Base-by-base conservation (phyloP, 2,329 filamentous ascomycete genomes). In the Hypoxylon sp. region DNA sequence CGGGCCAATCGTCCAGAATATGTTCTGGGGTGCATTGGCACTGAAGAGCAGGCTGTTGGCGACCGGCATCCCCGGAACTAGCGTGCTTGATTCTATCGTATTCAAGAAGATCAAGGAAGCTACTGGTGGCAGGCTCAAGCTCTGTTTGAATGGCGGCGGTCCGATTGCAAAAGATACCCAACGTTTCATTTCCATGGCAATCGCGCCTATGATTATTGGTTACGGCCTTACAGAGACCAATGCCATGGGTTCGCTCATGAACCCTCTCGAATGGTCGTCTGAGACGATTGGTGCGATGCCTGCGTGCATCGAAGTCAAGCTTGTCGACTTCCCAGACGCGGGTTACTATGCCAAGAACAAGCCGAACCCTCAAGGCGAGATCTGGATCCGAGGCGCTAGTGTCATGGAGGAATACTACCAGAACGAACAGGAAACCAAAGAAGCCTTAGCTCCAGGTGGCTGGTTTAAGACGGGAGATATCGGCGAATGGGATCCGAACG, bases 71-170 rank as follows among this genome's bases (percentile, higher is more conserved):
- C 88, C 88, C 1, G 91, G 91, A 58, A 84, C 87, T 22, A 87
- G 86, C 59, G 71, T 96, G 45, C 82, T 97, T 51, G 93, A 97
- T 74, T 84, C 89, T 1, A 80, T 96, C 2, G 91, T 96, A 8
- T 97, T 97, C 84, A 94, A 93, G 81, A 96, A 96, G 83, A 87
- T 97, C 77, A 94, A 93, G 81, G 93, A 96, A 73, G 93, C 93
- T 12, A 97, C 93, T 2, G 93, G 93, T 76, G 93, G 93, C 52
- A 86, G 87, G 64, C 82, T 97, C 68, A 90, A 92, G 73, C 87
- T 97, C 52, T 91, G 91, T 80, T 85, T 97, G 87, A 96, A 93
- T 77, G 93, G 93, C 64, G 93, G 93, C 76, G 93, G 93, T 0
- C 93, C 93, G 4, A 86, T 97, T 45, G 87, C 93, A 28, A 93